Evolutionary conservation across 2,329 filamentous ascomycete genomes (phyloP).

Genomic region (Epicoccum nigrum): DNA sequence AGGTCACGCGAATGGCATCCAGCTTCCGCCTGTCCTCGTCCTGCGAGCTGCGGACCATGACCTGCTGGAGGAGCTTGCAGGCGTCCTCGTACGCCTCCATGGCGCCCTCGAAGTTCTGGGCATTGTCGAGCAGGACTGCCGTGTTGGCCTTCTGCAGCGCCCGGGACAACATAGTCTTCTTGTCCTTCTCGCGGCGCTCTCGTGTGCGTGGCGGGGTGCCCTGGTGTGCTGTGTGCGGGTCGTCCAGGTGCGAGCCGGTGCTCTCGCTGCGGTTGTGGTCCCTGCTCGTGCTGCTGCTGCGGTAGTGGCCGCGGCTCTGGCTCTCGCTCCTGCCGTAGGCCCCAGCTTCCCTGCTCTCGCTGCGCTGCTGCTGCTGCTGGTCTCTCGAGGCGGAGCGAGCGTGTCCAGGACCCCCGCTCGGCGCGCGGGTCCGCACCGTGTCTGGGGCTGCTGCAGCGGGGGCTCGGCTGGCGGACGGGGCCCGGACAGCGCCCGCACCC

Average conservation of each 20-base stretch:
- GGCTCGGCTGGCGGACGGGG: constrained; percentile 31
- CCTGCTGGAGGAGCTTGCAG: constrained; percentile 83
- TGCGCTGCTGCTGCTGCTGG: constrained; percentile 24
- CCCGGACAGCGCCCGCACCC: constrained; percentile 24
- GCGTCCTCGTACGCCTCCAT: constrained; percentile 91
- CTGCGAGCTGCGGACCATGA: constrained; percentile 81
- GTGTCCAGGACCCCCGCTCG: constrained; percentile 31
- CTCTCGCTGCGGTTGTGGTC: constrained; percentile 39
- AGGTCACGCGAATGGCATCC: constrained; percentile 89
- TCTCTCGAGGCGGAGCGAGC: constrained; percentile 23
- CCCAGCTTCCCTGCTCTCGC: constrained; percentile 24
- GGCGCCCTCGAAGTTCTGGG: constrained; percentile 90
- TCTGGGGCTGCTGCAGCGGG: constrained; percentile 28
- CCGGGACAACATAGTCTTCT: constrained; percentile 96
- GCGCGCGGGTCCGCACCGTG: constrained; percentile 27
- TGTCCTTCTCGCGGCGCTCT: constrained; percentile 57
- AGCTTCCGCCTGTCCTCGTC: constrained; percentile 89
- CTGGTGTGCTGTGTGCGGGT: constrained; percentile 25
- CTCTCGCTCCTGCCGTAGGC: constrained; percentile 32
- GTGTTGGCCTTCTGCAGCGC: constrained; percentile 95
- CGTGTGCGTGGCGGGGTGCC: constrained; percentile 47
- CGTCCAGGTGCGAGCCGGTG: constrained; percentile 42
- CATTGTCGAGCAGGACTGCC: constrained; percentile 93
- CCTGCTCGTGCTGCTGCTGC: constrained; percentile 26
- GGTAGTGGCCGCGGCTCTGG: constrained; percentile 34